Base-by-base conservation (phyloP, 768 basidiomycete genomes). In the Paxillus ammoniavirescens region DNA sequence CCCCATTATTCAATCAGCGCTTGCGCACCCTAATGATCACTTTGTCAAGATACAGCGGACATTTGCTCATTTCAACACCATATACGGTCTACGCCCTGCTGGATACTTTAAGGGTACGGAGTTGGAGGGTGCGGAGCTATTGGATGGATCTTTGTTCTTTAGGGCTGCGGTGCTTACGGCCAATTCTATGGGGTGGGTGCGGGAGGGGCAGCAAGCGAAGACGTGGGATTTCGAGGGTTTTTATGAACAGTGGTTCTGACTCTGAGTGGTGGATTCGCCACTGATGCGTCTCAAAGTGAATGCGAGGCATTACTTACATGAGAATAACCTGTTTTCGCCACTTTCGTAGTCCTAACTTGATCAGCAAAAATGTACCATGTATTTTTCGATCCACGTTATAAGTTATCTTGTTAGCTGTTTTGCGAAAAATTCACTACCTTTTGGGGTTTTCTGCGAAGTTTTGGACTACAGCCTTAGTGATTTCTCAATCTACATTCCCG, bases 91-190 rank as follows among this genome's bases (percentile, higher is more conserved):
- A 2, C 62, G 62, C 8, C 54, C 55, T 0, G 55, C 56, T 1
- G 61, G 72, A 3, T 66, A 74, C 55, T 64, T 66, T 42, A 49
- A 59, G 36, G 59, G 61, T 8, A 70, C 69, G 1, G 64, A 65
- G 33, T 45, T 76, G 42, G 64, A 62, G 18, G 73, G 57, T 0
- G 68, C 67, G 0, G 73, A 63, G 28, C 23, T 63, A 2, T 41
- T 75, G 14, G 73, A 75, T 33, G 75, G 75, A 28, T 65, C 73
- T 3, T 8, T 76, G 37, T 74, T 74, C 54, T 23, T 71, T 55
- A 59, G 68, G 50, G 58, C 58, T 9, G 61, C 72, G 4, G 47
- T 69, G 42, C 41, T 74, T 42, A 72, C 70, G 0, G 58, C 63
- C 23, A 64, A 72, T 38, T 61, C 61, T 23, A 41, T 72, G 9